Evolutionary conservation across 1,139 yeast genomes (phyloP), one percentile per base, ranked within the genome.

Genomic region (Petasospora fabianii): DNA sequence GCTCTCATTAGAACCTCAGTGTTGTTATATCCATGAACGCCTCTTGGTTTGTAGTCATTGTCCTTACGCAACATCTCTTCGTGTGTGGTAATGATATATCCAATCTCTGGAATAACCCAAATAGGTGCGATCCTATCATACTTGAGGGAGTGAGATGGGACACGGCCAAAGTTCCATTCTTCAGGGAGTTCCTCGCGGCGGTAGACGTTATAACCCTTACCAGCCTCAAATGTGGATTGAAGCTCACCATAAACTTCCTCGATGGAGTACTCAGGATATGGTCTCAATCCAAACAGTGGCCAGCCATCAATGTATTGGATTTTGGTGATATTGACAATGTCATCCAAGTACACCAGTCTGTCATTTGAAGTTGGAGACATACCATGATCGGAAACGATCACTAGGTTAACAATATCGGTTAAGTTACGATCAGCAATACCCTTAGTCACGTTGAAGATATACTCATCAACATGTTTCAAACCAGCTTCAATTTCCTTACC

Each of bases 341-440:
- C 92, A 56, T 85, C 95, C 41, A 86, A 60, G 50, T 75, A 78
- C 2, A 85, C 64, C 8, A 84, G 57, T 40, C 96, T 65, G 11
- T 43, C 38, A 14, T 79, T 75, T 0, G 87, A 74, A 1, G 95
- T 84, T 3, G 95, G 94, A 0, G 95, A 84, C 96, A 88, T 87
- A 6, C 97, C 97, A 58, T 88, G 96, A 57, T 88, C 96, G 38
- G 96, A 85, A 1, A 88, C 84, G 35, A 90, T 65, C 1, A 90
- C 64, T 18, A 90, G 64, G 58, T 90, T 90, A 11, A 83, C 85
- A 33, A 86, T 70, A 27, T 77, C 69, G 1, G 71, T 63, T 44
- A 87, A 64, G 46, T 83, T 77, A 40, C 96, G 68, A 15, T 57
- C 51, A 1, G 58, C 50, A 16, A 90, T 53, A 13, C 75, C 82